phyloP scores from a whole-genome alignment of 164 flowering plant genomes.

The Vitis cinerea region DNA sequence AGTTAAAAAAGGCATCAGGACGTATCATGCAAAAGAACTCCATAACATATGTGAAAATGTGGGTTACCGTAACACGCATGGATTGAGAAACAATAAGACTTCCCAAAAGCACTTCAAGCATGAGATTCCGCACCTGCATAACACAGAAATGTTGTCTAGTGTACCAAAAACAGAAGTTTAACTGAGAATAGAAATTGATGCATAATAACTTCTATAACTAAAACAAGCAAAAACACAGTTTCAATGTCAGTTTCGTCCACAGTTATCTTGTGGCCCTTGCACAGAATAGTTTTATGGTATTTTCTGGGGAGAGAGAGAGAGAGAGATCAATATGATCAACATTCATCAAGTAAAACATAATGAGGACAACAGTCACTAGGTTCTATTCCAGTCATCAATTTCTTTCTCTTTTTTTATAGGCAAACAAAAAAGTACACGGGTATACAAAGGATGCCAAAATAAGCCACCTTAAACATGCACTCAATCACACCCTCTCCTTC shows the following conservation, averaged over 20 bases:
- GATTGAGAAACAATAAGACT: slow-evolving; percentile 58
- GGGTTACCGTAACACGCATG: slow-evolving; percentile 60
- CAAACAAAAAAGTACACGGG: too few species aligned
- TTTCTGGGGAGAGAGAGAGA: not conserved
- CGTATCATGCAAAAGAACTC: not conserved
- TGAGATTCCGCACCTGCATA: slow-evolving; percentile 71
- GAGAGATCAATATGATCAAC: not conserved
- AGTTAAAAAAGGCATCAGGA: not conserved
- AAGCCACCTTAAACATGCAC: too few species aligned
- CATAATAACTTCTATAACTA: not conserved
- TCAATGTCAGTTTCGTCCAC: not conserved
- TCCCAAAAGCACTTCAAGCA: slow-evolving; percentile 80
- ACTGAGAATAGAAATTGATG: not conserved
- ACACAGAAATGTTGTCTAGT: too few species aligned
- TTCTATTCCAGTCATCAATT: not conserved
- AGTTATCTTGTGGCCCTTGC: not conserved
- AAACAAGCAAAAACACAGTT: not conserved
- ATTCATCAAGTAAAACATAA: not conserved
- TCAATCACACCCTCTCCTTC: too few species aligned
- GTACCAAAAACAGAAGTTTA: too few species aligned
- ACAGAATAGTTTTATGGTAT: not conserved
- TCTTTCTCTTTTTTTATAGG: too few species aligned
- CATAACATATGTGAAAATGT: not conserved
- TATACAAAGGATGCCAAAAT: too few species aligned
- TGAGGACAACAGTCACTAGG: not conserved